Evolutionary conservation across 2,329 filamentous ascomycete species (phyloP).

Genomic region (Monilinia fructigena): DNA sequence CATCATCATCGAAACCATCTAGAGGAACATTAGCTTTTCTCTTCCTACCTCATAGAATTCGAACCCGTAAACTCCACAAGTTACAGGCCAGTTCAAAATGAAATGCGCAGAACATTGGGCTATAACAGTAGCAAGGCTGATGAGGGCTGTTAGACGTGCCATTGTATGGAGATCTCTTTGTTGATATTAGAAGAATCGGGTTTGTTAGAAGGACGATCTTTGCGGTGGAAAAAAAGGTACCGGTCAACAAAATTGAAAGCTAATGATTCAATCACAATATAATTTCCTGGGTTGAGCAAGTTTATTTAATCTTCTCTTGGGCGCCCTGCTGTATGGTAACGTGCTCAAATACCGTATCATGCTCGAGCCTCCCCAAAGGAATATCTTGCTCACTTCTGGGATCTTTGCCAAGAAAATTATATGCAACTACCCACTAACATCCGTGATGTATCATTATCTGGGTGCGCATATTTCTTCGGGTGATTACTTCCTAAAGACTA

Average conservation of each 20-base stretch:
- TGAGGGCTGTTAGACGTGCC: slow-evolving; percentile 22
- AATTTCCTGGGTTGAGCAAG: slow-evolving; percentile 14
- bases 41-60: too few species aligned
- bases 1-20: slow-evolving; percentile 50
- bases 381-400: slow-evolving; percentile 12
- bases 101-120: slow-evolving; percentile 53
- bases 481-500: neutral
- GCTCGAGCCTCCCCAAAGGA: neutral
- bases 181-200: neutral
- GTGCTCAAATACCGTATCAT: slow-evolving; percentile 10
- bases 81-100: slow-evolving; percentile 48
- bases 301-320: slow-evolving; percentile 16
- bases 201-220: neutral
- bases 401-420: neutral
- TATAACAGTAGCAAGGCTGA: slow-evolving; percentile 25
- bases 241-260: neutral
- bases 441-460: neutral
- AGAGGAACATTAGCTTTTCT: slow-evolving; percentile 6
- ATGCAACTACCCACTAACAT: neutral
- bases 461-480: neutral
- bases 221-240: neutral
- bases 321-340: neutral
- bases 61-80: slow-evolving; percentile 34
- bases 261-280: neutral
- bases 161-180: slow-evolving; percentile 14